phyloP scores from a whole-genome alignment of 345 rosid species.

The Raphanus sativus region DNA sequence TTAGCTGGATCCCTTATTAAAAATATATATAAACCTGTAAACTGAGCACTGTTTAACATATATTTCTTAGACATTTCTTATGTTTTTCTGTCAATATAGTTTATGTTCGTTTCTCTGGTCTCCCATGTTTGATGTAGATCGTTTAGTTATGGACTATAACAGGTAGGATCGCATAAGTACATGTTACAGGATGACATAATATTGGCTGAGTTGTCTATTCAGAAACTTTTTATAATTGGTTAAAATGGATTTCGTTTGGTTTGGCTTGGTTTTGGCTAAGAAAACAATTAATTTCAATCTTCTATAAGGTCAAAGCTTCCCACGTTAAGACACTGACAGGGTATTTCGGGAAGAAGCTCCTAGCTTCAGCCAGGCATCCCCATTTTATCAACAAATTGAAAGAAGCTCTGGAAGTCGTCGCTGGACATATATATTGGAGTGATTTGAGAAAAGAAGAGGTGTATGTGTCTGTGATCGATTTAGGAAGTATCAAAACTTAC shows the following conservation, averaged over 20 bases:
- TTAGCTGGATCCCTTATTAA: background rate
- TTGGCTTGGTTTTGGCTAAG: background rate
- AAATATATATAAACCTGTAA: background rate
- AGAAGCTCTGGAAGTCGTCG: too few species aligned
- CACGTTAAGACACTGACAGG: too few species aligned
- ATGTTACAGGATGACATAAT: background rate
- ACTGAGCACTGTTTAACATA: background rate
- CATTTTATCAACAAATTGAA: too few species aligned
- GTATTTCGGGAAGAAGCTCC: too few species aligned
- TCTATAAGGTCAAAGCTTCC: too few species aligned
- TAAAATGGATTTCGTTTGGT: background rate
- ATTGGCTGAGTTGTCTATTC: background rate
- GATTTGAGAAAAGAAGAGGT: too few species aligned
- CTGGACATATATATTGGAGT: too few species aligned
- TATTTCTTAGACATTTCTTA: too few species aligned
- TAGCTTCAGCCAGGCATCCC: too few species aligned
- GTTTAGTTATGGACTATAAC: background rate
- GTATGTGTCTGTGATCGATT: too few species aligned
- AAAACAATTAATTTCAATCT: background rate
- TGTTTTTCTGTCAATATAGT: too few species aligned
- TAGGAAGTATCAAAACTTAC: too few species aligned
- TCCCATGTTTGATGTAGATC: background rate
- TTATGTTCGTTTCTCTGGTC: background rate
- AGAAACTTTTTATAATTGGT: background rate
- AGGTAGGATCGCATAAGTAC: background rate